Conservation (phyloP, 805 yeast species). For the Saccharomycopsis olivae region DNA sequence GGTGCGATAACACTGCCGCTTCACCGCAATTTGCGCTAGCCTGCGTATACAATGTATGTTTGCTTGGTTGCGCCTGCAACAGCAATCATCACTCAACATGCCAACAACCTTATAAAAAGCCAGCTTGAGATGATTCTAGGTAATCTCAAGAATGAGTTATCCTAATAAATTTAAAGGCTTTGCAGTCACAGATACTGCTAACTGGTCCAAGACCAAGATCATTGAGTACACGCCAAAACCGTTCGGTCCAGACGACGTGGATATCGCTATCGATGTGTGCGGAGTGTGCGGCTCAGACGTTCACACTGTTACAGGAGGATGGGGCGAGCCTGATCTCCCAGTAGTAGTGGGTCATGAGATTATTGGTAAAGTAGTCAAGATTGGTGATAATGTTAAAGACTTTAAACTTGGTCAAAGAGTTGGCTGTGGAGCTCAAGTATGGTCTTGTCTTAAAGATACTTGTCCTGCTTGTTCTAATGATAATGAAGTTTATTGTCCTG, state of each 20-base stretch:
- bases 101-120: no score
- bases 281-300: conserved; percentile 59
- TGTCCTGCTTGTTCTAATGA: conserved; percentile 28
- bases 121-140: no score
- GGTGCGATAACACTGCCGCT: no score
- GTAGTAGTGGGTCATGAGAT: conserved; percentile 26
- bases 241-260: conserved; percentile 33
- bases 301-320: conserved; percentile 15
- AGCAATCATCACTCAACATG: no score
- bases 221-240: conserved; percentile 28
- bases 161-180: conserved; percentile 31
- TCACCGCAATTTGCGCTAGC: no score
- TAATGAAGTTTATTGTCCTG: conserved; percentile 33
- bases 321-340: conserved; percentile 23
- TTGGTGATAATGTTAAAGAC: conserved; percentile 26
- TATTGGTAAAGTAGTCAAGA: conserved; percentile 22
- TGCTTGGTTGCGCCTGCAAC: no score
- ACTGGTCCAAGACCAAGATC: conserved; percentile 26
- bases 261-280: conserved; percentile 48
- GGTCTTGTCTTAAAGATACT: conserved; percentile 24
- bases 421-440: conserved; percentile 36
- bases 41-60: no score
- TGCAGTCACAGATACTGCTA: conserved; percentile 24
- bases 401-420: conserved; percentile 34
- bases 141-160: conserved; percentile 22